phyloP scores from a whole-genome alignment of 2,329 filamentous ascomycete species.

The Neurospora sp. region DNA sequence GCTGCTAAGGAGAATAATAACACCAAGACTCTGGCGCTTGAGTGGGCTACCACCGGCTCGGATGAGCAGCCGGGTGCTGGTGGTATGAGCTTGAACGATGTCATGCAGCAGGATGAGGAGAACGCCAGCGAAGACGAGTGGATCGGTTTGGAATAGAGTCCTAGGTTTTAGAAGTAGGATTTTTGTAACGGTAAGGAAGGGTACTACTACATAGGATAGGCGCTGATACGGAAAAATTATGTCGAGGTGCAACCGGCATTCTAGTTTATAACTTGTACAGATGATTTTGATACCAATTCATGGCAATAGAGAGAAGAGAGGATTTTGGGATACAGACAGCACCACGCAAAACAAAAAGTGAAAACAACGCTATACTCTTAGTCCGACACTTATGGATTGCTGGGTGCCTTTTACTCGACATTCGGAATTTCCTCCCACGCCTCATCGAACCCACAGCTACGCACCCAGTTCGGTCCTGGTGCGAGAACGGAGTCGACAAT shows the following conservation, averaged over 20 bases:
- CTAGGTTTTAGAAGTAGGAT: neutral
- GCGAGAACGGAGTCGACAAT: constrained; percentile 52
- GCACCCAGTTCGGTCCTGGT: constrained; percentile 46
- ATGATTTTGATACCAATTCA: neutral
- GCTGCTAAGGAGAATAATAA: neutral
- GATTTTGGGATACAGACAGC: neutral
- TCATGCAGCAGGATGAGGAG: constrained; percentile 23
- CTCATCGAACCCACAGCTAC: constrained; percentile 52
- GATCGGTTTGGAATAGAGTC: constrained; percentile 36
- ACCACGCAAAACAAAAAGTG: neutral
- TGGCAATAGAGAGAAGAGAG: neutral
- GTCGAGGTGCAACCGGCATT: neutral
- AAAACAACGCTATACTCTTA: neutral
- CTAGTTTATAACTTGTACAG: neutral
- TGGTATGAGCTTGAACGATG: constrained; percentile 18
- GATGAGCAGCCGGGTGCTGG: constrained; percentile 14
- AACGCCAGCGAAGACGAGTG: constrained; percentile 33
- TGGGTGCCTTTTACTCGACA: neutral
- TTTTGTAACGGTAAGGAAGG: neutral
- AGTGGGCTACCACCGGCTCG: constrained; percentile 1
- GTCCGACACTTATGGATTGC: neutral
- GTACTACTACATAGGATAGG: neutral
- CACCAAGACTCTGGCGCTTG: constrained; percentile 4
- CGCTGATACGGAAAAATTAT: constrained; percentile 6
- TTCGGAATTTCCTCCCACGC: constrained; percentile 43